Evolutionary conservation across 2,329 filamentous ascomycete species (phyloP).

Genomic region (Aspergillus phoenicis): DNA sequence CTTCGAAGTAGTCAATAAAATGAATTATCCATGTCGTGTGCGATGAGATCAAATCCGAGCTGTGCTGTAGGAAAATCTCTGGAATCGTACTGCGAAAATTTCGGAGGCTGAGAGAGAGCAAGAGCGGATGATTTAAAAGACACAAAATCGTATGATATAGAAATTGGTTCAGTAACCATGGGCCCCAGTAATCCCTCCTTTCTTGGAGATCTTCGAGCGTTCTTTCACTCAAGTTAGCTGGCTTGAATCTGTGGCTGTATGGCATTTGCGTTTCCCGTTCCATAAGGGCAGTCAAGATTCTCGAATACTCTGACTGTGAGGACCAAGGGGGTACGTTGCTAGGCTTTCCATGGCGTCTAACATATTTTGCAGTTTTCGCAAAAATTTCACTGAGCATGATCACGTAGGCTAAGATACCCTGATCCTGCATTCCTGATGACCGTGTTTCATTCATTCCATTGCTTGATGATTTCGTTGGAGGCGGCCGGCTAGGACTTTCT

Average conservation of each 20-base stretch:
- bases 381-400: slow-evolving; percentile 53
- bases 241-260: slow-evolving; percentile 54
- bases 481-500: slow-evolving; percentile 37
- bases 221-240: slow-evolving; percentile 51
- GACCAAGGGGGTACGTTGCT: slow-evolving; percentile 52
- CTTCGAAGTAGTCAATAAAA: slow-evolving; percentile 52
- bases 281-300: slow-evolving; percentile 54
- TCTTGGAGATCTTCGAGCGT: slow-evolving; percentile 46
- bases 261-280: slow-evolving; percentile 57
- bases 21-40: slow-evolving; percentile 59
- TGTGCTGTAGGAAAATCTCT: slow-evolving; percentile 58
- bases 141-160: slow-evolving; percentile 57
- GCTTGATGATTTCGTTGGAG: slow-evolving; percentile 26
- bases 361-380: slow-evolving; percentile 52
- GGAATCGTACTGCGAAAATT: slow-evolving; percentile 57
- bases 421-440: slow-evolving; percentile 35
- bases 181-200: slow-evolving; percentile 56
- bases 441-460: slow-evolving; percentile 23
- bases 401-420: slow-evolving; percentile 52
- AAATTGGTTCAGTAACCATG: slow-evolving; percentile 57
- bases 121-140: slow-evolving; percentile 57
- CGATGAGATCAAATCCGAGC: slow-evolving; percentile 54
- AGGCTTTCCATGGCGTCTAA: slow-evolving; percentile 48
- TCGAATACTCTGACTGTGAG: slow-evolving; percentile 55
- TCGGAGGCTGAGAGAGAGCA: slow-evolving; percentile 56